phyloP scores from a whole-genome alignment of 2,329 filamentous ascomycete genomes.

The Sclerotinia borealis region DNA sequence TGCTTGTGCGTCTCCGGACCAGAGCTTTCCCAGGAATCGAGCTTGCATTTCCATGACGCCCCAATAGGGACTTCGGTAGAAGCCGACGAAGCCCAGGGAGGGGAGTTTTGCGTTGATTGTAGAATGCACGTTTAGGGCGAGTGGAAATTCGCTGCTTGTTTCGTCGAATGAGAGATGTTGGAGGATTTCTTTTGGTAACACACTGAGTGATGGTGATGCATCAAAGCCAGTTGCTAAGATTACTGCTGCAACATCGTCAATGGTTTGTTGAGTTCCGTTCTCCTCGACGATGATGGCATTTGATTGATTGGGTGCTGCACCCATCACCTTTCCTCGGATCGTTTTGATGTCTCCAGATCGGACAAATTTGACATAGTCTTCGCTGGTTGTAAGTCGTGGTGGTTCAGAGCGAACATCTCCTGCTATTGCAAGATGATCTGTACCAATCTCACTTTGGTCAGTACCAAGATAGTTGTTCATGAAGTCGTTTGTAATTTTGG shows the following conservation, averaged over 20 bases:
- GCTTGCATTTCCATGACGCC: conserved; percentile 84
- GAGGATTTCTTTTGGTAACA: conserved; percentile 53
- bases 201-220: conserved; percentile 56
- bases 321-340: conserved; percentile 30
- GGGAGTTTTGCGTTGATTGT: conserved; percentile 56
- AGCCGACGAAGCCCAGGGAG: conserved; percentile 71
- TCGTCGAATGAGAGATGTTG: conserved; percentile 52
- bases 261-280: conserved; percentile 25
- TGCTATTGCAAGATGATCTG: conserved; percentile 31
- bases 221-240: conserved; percentile 73
- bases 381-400: conserved; percentile 62
- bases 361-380: conserved; percentile 69
- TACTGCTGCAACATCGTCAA: conserved; percentile 58
- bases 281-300: conserved; percentile 28
- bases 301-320: not conserved
- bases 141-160: conserved; percentile 41
- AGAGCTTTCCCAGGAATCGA: conserved; percentile 56
- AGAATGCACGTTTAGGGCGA: conserved; percentile 63
- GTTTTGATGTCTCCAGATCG: conserved; percentile 52
- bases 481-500: conserved; percentile 47
- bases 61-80: conserved; percentile 82
- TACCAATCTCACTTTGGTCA: conserved; percentile 45
- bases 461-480: conserved; percentile 44
- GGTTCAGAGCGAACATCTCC: conserved; percentile 38
- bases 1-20: conserved; percentile 37